Percentiles rank a stretch among this genome's conserved stretches.
Conservation (phyloP, 768 basidiomycete species). For the Botryobasidium botryosum region DNA sequence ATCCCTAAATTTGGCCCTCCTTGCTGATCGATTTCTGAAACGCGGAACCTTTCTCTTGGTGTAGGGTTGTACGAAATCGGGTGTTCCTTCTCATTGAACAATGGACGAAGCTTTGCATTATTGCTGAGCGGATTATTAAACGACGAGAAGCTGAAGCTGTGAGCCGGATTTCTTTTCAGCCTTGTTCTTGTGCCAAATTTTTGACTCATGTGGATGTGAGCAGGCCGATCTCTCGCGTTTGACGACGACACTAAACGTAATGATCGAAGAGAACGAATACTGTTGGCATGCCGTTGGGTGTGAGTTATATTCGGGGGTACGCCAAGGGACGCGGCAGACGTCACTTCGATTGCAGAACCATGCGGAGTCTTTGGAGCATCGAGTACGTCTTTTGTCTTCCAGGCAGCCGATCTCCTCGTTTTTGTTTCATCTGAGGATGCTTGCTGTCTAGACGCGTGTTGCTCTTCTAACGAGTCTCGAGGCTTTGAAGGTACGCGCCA, state of each 20-base stretch:
- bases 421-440: not conserved
- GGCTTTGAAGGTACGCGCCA: conserved; percentile 45
- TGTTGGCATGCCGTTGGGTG: conserved; percentile 80
- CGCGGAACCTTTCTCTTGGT: not conserved
- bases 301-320: conserved; percentile 62
- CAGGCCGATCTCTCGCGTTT: conserved; percentile 75
- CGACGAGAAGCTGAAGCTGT: conserved; percentile 86
- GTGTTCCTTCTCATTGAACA: conserved; percentile 68
- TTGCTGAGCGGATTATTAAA: conserved; percentile 76
- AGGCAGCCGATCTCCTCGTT: conserved; percentile 1
- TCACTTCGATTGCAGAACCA: conserved; percentile 51
- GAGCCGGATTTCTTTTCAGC: conserved; percentile 26
- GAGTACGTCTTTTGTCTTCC: conserved; percentile 30
- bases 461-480: conserved; percentile 57
- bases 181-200: not conserved
- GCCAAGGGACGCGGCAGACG: conserved; percentile 48
- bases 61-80: conserved; percentile 57
- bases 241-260: conserved; percentile 63
- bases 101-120: conserved; percentile 79
- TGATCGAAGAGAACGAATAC: conserved; percentile 58
- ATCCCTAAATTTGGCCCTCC: not conserved
- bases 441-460: conserved; percentile 33
- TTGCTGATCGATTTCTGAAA: no score
- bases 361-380: conserved; percentile 54
- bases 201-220: conserved; percentile 12